Percentiles rank a stretch among this genome's conserved stretches.
Conservation (phyloP, 2,329 filamentous ascomycete species). For the Tothia fuscella region DNA sequence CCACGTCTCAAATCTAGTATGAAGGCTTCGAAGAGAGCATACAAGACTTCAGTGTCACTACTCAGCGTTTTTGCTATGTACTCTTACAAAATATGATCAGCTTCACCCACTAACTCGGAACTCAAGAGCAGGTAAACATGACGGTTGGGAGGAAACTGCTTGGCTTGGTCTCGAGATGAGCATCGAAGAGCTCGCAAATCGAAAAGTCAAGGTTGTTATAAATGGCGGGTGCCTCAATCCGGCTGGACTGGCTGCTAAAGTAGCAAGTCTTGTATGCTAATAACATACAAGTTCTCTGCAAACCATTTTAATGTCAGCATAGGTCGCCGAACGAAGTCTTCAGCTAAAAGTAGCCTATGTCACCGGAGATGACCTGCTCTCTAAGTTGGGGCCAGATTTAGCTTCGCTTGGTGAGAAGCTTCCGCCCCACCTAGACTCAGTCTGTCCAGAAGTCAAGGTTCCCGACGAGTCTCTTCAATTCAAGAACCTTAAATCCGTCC, state of each 20-base stretch:
- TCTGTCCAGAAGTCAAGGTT: constrained; percentile 25
- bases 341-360: constrained; percentile 34
- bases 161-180: constrained; percentile 37
- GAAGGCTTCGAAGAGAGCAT: too few relatives aligned
- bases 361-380: constrained; percentile 33
- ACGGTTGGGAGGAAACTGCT: constrained; percentile 34
- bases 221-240: constrained; percentile 48
- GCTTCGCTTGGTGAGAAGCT: constrained; percentile 17
- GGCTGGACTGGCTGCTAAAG: constrained; percentile 36
- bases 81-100: neutral
- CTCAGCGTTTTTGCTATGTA: too few relatives aligned
- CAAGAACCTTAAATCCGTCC: constrained; percentile 24
- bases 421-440: constrained; percentile 30
- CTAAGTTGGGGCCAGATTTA: constrained; percentile 19
- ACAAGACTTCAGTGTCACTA: too few relatives aligned
- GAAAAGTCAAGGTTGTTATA: constrained; percentile 42
- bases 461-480: constrained; percentile 27
- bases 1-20: too few relatives aligned
- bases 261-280: constrained; percentile 25
- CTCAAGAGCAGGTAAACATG: constrained; percentile 24
- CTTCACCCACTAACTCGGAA: neutral
- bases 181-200: constrained; percentile 34
- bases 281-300: neutral
- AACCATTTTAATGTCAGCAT: constrained; percentile 4
- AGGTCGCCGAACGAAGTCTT: constrained; percentile 24